These are phyloP conservation scores for Pleodorina starrii DNA, from an alignment of 139 green algal genomes.

Conservation along the genomic window DNA sequence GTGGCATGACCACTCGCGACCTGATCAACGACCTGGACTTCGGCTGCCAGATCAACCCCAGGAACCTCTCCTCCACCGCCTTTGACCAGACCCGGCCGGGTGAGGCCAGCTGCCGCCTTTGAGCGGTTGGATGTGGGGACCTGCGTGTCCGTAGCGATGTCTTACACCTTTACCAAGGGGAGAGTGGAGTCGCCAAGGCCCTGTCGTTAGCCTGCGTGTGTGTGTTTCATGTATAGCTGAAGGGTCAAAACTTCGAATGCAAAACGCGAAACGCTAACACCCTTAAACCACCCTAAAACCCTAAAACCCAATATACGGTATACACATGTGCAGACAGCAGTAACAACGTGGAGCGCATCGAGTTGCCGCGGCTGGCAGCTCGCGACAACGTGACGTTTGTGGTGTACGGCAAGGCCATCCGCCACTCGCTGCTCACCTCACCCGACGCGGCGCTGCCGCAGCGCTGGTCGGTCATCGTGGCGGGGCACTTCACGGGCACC, in stretches of 20 bases:
- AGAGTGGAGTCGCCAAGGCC: too few relatives aligned
- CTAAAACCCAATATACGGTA: too few relatives aligned
- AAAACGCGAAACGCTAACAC: too few relatives aligned
- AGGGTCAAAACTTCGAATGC: too few relatives aligned
- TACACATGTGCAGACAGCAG: not conserved
- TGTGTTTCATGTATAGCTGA: too few relatives aligned
- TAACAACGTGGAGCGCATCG: constrained; percentile 24
- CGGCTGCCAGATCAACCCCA: not conserved
- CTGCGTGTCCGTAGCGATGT: too few relatives aligned
- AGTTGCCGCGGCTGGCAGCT: not conserved
- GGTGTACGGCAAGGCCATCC: constrained; percentile 4
- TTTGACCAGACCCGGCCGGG: not conserved
- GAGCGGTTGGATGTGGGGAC: too few relatives aligned
- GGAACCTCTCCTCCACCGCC: not conserved
- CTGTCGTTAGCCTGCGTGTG: too few relatives aligned
- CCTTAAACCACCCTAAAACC: too few relatives aligned
- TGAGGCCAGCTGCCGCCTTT: too few relatives aligned
- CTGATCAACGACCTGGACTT: constrained; percentile 29
- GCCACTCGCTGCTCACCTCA: not conserved
- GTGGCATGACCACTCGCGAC: not conserved
- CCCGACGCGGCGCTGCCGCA: not conserved
- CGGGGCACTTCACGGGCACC: constrained; percentile 22
- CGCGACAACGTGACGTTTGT: not conserved
- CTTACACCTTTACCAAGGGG: too few relatives aligned
- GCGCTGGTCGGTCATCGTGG: constrained; percentile 20